Conservation (phyloP, 768 basidiomycete species). For the Asterophora lycoperdoides region DNA sequence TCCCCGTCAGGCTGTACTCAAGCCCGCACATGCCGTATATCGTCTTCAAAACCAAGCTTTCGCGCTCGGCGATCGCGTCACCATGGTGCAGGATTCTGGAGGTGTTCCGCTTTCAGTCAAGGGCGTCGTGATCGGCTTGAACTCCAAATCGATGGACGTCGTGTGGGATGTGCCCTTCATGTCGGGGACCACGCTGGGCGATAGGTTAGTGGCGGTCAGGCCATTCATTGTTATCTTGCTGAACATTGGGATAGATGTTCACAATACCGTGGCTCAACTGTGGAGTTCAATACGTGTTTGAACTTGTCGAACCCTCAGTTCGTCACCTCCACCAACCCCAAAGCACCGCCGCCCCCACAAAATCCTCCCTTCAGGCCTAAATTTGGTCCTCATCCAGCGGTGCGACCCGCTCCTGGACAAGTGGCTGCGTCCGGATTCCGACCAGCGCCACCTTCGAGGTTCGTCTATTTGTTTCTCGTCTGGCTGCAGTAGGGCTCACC, state of each 20-base stretch:
- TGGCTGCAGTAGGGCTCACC: not conserved
- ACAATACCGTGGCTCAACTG: slow-evolving; percentile 85
- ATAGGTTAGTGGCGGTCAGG: slow-evolving; percentile 50
- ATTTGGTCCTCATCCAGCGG: slow-evolving; percentile 59
- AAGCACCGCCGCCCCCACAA: slow-evolving; percentile 45
- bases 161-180: slow-evolving; percentile 97
- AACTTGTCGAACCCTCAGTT: slow-evolving; percentile 88
- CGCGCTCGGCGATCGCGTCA: slow-evolving; percentile 86
- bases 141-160: slow-evolving; percentile 85
- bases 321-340: slow-evolving; percentile 66
- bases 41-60: slow-evolving; percentile 89
- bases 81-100: slow-evolving; percentile 94
- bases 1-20: slow-evolving; percentile 88
- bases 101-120: slow-evolving; percentile 87
- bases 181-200: slow-evolving; percentile 82
- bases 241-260: slow-evolving; percentile 59
- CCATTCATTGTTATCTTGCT: slow-evolving; percentile 1
- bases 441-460: slow-evolving; percentile 43
- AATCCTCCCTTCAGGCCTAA: slow-evolving; percentile 61
- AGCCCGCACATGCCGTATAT: slow-evolving; percentile 86
- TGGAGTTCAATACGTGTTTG: slow-evolving; percentile 82
- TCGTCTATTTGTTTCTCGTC: slow-evolving; percentile 6
- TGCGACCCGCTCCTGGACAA: slow-evolving; percentile 54
- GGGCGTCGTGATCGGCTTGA: slow-evolving; percentile 91
- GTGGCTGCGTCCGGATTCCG: slow-evolving; percentile 60